Base-by-base conservation (phyloP, 2,329 filamentous ascomycete genomes). In the Colletotrichum sp. region DNA sequence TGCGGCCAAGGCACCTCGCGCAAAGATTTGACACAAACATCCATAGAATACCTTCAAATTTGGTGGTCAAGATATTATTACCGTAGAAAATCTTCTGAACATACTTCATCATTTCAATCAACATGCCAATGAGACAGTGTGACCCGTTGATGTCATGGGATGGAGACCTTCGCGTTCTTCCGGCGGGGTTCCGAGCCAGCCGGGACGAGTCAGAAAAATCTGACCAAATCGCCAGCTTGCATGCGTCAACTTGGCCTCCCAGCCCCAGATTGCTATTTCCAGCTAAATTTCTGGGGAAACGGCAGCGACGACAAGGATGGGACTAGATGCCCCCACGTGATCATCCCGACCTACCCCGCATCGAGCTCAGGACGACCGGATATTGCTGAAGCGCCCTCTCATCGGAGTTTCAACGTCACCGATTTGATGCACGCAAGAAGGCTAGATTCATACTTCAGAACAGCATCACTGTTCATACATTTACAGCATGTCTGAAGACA, bases 31-130 rank as follows among this genome's bases (percentile, higher is more conserved):
- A 52, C 16, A 0, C 18, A 21, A 21, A 52, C 10, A 52, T 13
- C 3, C 10, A 52, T 49, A n/a, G 3, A 0, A 8, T 5, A 21
- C 2, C 6, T 21, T 21, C 44, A 52, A 21, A 21, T 52, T n/a
- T 13, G 10, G n/a, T 3, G 44, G 0, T 49, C n/a, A 49, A 21
- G n/a, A 49, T 0, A 4, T 12, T 12, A n/a, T n/a, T n/a, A 12
- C 44, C n/a, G 1, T 21, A 49, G 44, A 3, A 13, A 4, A 21
- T 49, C 18, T 1, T 12, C 0, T 12, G 0, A 49, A 7, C 0
- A 49, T 49, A 49, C 1, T 21, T 52, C 6, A 13, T 13, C n/a
- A 13, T 21, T 13, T 52, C 1, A 3, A 52, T 52, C 44, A 0
- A 13, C 44, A 0, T 52, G 0, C n/a, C 44, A 52, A 52, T 21